Base-by-base conservation (phyloP, 306 rosid species). In the Cicer chorassanicum region DNA sequence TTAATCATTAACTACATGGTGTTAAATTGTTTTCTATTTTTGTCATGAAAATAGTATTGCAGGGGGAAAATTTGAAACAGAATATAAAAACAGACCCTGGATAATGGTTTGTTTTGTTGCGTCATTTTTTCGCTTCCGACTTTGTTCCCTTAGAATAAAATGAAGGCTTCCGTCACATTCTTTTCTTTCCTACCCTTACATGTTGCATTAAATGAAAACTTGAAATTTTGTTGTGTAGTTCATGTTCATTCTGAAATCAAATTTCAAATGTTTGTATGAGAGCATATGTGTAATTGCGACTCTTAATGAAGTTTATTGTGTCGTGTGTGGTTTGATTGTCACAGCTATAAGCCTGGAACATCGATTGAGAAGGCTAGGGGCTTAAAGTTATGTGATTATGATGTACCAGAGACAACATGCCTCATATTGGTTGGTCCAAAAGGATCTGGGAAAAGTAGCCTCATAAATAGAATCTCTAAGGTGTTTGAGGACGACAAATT, bases 401-500 rank as follows among this genome's bases (percentile, higher is more conserved):
- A 84, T 87, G 81, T 89, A 15, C 97, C 98, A n/a, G 81, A 67
- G 80, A 87, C 90, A 57, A 88, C 89, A 8, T 73, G 91, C 40
- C 89, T 93, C 51, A 14, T 91, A 65, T 84, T 93, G 85, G 76
- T 91, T 55, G 98, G 98, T 84, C 98, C 90, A 15, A 89, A 77
- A 48, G 88, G 90, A 78, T 89, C 98, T 6, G 98, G 97, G 65
- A 93, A 91, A 82, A 91, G 96, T 87, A 84, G 97, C 79, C 94
- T 93, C 78, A 72, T 93, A 64, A 93, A 93, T 71, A 86, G 86
- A 84, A 93, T 93, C 63, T 88, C 94, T 45, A 83, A 66, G 84
- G 86, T 85, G 79, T 70, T 93, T 64, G 97, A 91, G 46, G 81
- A 82, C 68, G 97, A 86, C 81, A 81, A 82, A 80, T 89, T 80